These are phyloP conservation scores for Amphichorda felina DNA, from an alignment of 2,329 filamentous ascomycete species.

Conservation along the genomic window DNA sequence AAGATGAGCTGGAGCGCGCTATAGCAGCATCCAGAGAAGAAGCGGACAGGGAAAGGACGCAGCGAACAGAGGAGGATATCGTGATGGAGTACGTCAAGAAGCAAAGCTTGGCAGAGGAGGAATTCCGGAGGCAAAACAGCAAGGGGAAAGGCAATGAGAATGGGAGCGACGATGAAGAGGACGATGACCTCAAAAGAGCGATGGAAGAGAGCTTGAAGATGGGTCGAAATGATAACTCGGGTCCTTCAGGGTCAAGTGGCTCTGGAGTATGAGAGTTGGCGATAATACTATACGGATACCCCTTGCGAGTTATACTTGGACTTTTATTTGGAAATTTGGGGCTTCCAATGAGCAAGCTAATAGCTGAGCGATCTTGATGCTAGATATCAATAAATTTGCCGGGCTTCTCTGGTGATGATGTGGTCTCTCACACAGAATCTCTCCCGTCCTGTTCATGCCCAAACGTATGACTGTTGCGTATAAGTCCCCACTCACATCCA, in stretches of 20 bases:
- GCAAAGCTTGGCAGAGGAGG: conserved; percentile 61
- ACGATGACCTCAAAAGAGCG: conserved; percentile 43
- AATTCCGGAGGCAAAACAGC: conserved; percentile 24
- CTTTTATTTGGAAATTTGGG: too few species aligned
- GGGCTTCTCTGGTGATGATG: too few species aligned
- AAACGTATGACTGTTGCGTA: too few species aligned
- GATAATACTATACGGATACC: too few species aligned
- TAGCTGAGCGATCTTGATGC: too few species aligned
- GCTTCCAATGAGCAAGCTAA: too few species aligned
- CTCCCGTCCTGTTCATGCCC: too few species aligned
- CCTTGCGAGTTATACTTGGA: too few species aligned
- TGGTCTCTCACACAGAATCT: too few species aligned
- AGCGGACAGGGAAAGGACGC: conserved; percentile 24
- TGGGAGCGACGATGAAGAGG: conserved; percentile 29
- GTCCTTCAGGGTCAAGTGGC: conserved; percentile 3
- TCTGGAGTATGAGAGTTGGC: conserved; percentile 1
- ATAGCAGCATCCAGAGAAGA: conserved; percentile 32
- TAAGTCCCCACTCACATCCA: too few species aligned
- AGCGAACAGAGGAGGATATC: conserved; percentile 55
- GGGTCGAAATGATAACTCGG: conserved; percentile 15
- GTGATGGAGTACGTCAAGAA: conserved; percentile 68
- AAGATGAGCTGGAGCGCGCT: conserved; percentile 32
- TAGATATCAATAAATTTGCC: too few species aligned
- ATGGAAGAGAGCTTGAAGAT: conserved; percentile 42
- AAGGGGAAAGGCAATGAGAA: conserved; percentile 21